These are phyloP conservation scores for Fusarium hostae DNA, from an alignment of 2,329 filamentous ascomycete species.

Conservation along the genomic window DNA sequence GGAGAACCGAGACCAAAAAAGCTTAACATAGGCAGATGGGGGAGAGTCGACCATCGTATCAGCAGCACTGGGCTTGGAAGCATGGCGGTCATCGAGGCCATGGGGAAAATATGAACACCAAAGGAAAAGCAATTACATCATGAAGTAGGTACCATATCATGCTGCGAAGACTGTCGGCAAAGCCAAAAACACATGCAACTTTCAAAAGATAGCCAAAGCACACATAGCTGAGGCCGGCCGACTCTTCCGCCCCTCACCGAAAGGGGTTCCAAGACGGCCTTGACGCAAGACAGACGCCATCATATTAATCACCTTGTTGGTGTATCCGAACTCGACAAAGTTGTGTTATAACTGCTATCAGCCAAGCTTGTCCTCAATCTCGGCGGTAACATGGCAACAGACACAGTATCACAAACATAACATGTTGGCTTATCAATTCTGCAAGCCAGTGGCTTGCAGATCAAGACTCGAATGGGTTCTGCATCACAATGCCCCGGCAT, in stretches of 20 bases:
- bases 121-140: neutral
- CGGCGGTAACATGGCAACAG: neutral
- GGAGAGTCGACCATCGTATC: neutral
- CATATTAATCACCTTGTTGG: neutral
- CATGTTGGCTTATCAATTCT: neutral
- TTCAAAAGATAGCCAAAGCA: neutral
- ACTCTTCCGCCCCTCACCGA: neutral
- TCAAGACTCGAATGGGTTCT: slow-evolving; percentile 5
- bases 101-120: neutral
- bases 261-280: neutral
- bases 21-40: neutral
- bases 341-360: neutral
- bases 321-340: neutral
- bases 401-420: slow-evolving; percentile 4
- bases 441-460: slow-evolving; percentile 16
- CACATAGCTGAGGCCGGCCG: neutral
- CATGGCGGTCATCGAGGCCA: neutral
- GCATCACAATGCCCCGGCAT: neutral
- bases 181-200: neutral
- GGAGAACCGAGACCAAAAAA: neutral
- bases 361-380: neutral
- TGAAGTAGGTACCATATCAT: neutral
- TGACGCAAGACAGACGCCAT: neutral
- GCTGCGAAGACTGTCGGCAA: neutral
- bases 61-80: neutral